Evolutionary conservation across 805 yeast species (phyloP).

Genomic region (Nakazawaea ishiwadae): DNA sequence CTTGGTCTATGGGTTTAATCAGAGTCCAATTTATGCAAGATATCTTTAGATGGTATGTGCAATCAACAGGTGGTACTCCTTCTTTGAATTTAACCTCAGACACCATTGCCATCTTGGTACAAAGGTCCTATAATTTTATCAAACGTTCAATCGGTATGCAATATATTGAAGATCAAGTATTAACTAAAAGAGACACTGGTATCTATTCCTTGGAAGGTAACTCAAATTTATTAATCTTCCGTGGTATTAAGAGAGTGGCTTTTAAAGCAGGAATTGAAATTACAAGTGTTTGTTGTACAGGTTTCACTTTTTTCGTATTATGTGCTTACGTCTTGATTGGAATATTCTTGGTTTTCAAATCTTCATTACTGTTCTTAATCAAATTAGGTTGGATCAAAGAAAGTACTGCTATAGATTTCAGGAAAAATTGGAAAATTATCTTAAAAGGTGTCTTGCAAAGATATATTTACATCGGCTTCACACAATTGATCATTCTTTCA

Average conservation of each 20-base stretch:
- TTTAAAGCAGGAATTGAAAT: slow-evolving; percentile 73
- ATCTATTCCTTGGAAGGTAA: slow-evolving; percentile 46
- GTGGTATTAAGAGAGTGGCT: slow-evolving; percentile 87
- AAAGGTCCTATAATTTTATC: slow-evolving; percentile 43
- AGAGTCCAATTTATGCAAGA: slow-evolving; percentile 77
- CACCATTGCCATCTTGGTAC: slow-evolving; percentile 68
- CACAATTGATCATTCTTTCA: slow-evolving; percentile 73
- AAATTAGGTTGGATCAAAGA: slow-evolving; percentile 47
- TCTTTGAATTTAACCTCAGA: slow-evolving; percentile 57
- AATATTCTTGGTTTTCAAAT: slow-evolving; percentile 50
- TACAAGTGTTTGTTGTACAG: slow-evolving; percentile 79
- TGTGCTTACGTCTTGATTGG: slow-evolving; percentile 71
- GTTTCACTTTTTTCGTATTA: slow-evolving; percentile 79
- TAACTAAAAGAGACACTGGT: slow-evolving; percentile 18
- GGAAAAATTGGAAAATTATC: slow-evolving; percentile 51
- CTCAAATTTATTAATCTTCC: slow-evolving; percentile 55
- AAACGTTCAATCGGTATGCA: slow-evolving; percentile 15
- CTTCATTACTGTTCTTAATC: slow-evolving; percentile 41
- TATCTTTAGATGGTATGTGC: slow-evolving; percentile 79
- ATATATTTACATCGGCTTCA: slow-evolving; percentile 79
- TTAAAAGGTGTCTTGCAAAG: slow-evolving; percentile 78
- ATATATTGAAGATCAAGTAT: slow-evolving; percentile 17
- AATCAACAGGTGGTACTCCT: slow-evolving; percentile 87
- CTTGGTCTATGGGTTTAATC: slow-evolving; percentile 94
- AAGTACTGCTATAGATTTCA: slow-evolving; percentile 41